Evolutionary conservation across 257 asterid genomes (phyloP).

Genomic region (Solanum chaucha): DNA sequence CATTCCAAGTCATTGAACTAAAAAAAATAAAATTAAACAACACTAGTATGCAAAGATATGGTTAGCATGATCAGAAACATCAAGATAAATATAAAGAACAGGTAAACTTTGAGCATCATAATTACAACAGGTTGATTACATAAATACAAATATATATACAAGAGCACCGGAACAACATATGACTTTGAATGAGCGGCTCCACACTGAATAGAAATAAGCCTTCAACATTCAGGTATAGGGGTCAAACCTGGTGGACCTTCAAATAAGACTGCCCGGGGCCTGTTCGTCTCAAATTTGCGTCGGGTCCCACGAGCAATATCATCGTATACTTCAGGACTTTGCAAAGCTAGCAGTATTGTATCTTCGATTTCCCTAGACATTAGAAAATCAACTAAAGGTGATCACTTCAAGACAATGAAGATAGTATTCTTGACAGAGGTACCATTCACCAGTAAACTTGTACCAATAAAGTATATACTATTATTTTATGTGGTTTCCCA

Average conservation of each 20-base stretch:
- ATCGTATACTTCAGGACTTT: slow-evolving; percentile 92
- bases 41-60: not conserved
- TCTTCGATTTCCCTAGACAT: slow-evolving; percentile 75
- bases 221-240: slow-evolving; percentile 1
- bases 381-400: not conserved
- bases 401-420: not conserved
- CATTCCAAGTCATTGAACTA: not conserved
- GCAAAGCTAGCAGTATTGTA: slow-evolving; percentile 76
- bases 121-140: not conserved
- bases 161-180: not conserved
- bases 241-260: slow-evolving; percentile 98
- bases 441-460: not conserved
- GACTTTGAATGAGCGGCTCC: not conserved
- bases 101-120: not conserved
- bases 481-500: not conserved
- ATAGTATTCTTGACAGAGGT: not conserved
- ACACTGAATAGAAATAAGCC: not conserved
- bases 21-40: not conserved
- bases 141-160: not conserved
- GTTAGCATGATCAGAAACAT: not conserved
- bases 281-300: slow-evolving; percentile 84
- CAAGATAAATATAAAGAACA: not conserved
- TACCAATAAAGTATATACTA: not conserved
- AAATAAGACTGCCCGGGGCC: slow-evolving; percentile 93
- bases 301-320: slow-evolving; percentile 94